Percentiles rank a stretch among this genome's conserved stretches.
Conservation (phyloP, 139 green algal genomes). For the Chlamydomonas sp. region DNA sequence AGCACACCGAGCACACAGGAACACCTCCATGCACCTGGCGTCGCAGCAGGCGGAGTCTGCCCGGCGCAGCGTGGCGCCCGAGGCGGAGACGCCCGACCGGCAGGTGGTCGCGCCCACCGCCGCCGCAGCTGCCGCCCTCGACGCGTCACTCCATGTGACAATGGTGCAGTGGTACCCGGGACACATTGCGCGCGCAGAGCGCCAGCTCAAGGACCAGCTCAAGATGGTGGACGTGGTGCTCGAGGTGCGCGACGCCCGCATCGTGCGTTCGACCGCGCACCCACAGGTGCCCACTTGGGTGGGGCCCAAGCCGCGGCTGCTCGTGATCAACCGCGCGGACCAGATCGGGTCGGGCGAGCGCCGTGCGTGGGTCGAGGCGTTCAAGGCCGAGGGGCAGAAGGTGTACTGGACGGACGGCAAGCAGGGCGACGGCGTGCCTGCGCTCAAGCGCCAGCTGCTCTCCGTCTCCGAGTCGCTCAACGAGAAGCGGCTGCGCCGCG, state of each 20-base stretch:
- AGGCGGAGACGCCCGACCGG: too few relatives aligned
- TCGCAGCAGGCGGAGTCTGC: too few relatives aligned
- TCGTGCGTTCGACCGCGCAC: conserved; percentile 54
- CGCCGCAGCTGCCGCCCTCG: not conserved
- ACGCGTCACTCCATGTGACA: conserved; percentile 22
- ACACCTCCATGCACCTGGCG: too few relatives aligned
- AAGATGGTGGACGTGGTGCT: conserved; percentile 88
- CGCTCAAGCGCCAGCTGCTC: conserved; percentile 20
- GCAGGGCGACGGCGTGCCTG: conserved; percentile 22
- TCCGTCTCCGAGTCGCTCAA: conserved; percentile 58
- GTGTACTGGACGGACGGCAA: conserved; percentile 73
- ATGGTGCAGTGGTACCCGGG: conserved; percentile 97
- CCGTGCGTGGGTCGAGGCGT: conserved; percentile 57
- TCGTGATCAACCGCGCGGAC: conserved; percentile 90
- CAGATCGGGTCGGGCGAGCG: conserved; percentile 66
- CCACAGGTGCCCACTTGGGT: conserved; percentile 66
- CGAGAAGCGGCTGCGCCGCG: conserved; percentile 48
- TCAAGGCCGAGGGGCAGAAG: conserved; percentile 16
- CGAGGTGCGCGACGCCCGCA: conserved; percentile 89
- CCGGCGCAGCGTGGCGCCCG: too few relatives aligned
- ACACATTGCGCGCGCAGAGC: conserved; percentile 94
- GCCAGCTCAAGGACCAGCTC: conserved; percentile 47
- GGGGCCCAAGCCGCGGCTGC: conserved; percentile 61
- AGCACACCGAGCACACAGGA: too few relatives aligned
- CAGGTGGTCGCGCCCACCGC: too few relatives aligned